Evolutionary conservation across 805 yeast genomes (phyloP), one percentile per base, ranked within the genome.

Genomic region (Hanseniaspora nectarophila): DNA sequence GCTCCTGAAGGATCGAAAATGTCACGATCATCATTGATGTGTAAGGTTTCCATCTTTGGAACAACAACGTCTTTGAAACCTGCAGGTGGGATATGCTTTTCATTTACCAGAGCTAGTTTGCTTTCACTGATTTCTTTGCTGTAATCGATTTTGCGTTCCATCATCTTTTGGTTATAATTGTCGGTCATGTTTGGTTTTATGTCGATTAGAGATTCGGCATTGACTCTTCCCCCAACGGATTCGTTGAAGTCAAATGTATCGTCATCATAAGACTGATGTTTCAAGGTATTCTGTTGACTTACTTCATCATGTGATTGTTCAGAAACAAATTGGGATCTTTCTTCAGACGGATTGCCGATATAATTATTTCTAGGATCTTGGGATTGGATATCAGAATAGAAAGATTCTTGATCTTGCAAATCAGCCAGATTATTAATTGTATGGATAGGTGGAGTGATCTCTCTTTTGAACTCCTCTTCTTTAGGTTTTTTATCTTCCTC

Each of bases 311-410:
- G 28, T 4, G 35, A 18, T 12, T 29, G 31, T 12, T 38, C 42
- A 5, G 31, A 15, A 24, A 46, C 23, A 23, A 46, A 46, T 4
- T 21, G 50, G 18, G 12, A 6, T 37, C 40, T 28, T n/a, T 45
- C 43, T 5, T 45, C 16, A 20, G 50, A 45, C 9, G 5, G 5
- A 1, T 37, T 44, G 21, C 9, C 31, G 29, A 31, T 21, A 16
- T 37, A 21, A 15, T 21, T 37, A 9, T 16, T 20, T 29, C 51
- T 28, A 15, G 51, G 51, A 31, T 46, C 51, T 31, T 46, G 44
- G 5, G 51, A 46, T 20, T 38, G 37, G 20, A 46, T 46, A 6
- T 46, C 51, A 4, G 51, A 46, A 16, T 46, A 46, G 20, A 46
- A 29, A 6, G 51, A 46, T 38, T 46, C 51, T 16, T 46, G 44